Conservation (phyloP, 352 stramenopile genomes). For the Phytophthora pisi region DNA sequence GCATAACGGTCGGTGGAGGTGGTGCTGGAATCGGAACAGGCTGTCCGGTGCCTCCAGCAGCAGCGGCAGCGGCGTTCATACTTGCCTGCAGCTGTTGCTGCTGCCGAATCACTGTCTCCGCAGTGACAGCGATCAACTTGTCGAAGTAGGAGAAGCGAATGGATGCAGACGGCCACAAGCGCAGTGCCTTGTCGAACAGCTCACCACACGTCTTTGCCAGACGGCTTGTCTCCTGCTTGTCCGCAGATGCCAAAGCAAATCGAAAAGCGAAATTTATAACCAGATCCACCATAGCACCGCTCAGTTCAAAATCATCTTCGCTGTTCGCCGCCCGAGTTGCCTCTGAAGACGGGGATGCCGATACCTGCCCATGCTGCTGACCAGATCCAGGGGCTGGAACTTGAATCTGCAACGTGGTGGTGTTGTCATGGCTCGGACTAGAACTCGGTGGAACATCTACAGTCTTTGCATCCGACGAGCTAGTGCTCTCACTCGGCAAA, state of each 20-base stretch:
- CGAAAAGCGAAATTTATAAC: constrained; percentile 93
- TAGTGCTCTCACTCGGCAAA: constrained; percentile 19
- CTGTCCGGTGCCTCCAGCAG: constrained; percentile 21
- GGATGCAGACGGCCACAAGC: constrained; percentile 81
- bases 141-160: constrained; percentile 93
- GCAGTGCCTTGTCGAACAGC: constrained; percentile 87
- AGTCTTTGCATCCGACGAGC: constrained; percentile 21
- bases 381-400: constrained; percentile 2
- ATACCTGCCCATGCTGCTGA: constrained; percentile 24
- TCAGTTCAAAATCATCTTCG: constrained; percentile 90
- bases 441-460: constrained; percentile 21
- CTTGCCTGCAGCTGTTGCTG: constrained; percentile 59
- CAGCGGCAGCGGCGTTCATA: constrained; percentile 35
- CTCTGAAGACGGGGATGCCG: constrained; percentile 28
- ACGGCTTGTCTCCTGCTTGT: constrained; percentile 89
- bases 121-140: constrained; percentile 90
- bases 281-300: constrained; percentile 87
- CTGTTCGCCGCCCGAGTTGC: constrained; percentile 36
- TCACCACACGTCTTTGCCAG: constrained; percentile 90
- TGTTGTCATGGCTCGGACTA: constrained; percentile 4
- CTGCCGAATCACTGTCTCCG: constrained; percentile 83
- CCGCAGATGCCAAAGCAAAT: constrained; percentile 86
- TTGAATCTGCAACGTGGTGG: constrained; percentile 21
- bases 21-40: constrained; percentile 35
- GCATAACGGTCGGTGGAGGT: constrained; percentile 61